Base-by-base conservation (phyloP, 2,329 filamentous ascomycete species). In the Ophiosphaerella korrae region DNA sequence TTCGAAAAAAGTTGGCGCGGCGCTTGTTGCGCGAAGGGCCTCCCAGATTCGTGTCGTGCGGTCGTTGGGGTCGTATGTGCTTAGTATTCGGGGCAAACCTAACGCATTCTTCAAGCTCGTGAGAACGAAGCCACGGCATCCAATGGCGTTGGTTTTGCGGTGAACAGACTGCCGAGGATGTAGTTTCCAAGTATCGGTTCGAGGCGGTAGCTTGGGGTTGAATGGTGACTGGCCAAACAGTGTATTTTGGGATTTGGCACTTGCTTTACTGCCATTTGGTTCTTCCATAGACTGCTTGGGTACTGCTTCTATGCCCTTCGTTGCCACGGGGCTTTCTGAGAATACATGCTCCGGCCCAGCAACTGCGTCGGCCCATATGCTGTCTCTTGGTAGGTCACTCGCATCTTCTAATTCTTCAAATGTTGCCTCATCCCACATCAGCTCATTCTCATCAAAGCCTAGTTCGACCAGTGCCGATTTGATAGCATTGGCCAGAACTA, bases 1-100 rank as follows among this genome's bases (percentile, higher is more conserved):
- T 53, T 80, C 79, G 66, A 83, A 83, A 53, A 77, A 80, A 1
- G 70, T 73, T 3, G 80, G 80, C 3, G 78, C 77, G 5, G 81
- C 78, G 1, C 78, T 75, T 1, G 80, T 80, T 5, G 80, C 81
- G 13, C 81, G 74, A 3, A 79, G 74, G 50, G 79, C 78, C 70
- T 84, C 77, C 78, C 80, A 82, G 3, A 78, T 74, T 24, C 59
- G 42, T 3, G 71, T 74, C 7, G 65, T 67, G 1, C 69, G 67
- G 52, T 75, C 72, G 34, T 74, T 74, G 14, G 73, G 70, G 42
- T 75, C 72, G 44, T 74, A 75, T 0, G 73, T 74, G 1, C 67
- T 69, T 6, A 75, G 53, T 3, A 74, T 67, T 18, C 70, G 55
- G 1, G 73, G 72, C 0, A 74, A 55, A 4, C 72, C 73, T 0